Evolutionary conservation across 495 filamentous ascomycete species (phyloP).

Genomic region (Stereocaulon alpinum): DNA sequence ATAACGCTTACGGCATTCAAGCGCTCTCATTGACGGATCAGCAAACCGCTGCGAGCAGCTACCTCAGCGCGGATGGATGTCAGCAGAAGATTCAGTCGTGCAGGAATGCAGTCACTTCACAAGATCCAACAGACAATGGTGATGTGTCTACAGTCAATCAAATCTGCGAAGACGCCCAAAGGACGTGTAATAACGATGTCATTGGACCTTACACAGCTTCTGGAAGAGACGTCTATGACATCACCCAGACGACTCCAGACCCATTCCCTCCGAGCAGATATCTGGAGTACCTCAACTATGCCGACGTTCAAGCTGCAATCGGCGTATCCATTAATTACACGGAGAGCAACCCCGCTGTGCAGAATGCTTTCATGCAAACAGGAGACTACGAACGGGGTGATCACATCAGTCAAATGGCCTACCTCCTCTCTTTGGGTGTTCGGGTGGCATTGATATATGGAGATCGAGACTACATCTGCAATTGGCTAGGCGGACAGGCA

Average conservation of each 20-base stretch:
- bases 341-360: slow-evolving; percentile 16
- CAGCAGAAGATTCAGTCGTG: slow-evolving; percentile 41
- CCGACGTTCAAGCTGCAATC: slow-evolving; percentile 23
- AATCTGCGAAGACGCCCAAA: slow-evolving; percentile 36
- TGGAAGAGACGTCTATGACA: slow-evolving; percentile 33
- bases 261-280: slow-evolving; percentile 26
- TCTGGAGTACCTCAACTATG: slow-evolving; percentile 27
- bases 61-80: slow-evolving; percentile 41
- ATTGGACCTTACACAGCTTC: slow-evolving; percentile 35
- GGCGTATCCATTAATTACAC: slow-evolving; percentile 25
- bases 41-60: slow-evolving; percentile 30
- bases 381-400: slow-evolving; percentile 42
- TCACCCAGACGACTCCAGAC: slow-evolving; percentile 23
- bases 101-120: slow-evolving; percentile 30
- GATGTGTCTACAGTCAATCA: slow-evolving; percentile 37
- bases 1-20: slow-evolving; percentile 36
- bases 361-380: slow-evolving; percentile 21
- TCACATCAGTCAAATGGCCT: slow-evolving; percentile 39
- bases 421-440: slow-evolving; percentile 40
- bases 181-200: slow-evolving; percentile 37
- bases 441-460: slow-evolving; percentile 33
- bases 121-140: slow-evolving; percentile 38
- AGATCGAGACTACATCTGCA: slow-evolving; percentile 54
- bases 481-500: slow-evolving; percentile 45
- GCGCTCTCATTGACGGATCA: slow-evolving; percentile 28